A percentile compares a stretch with the other conserved stretches of the same genome.
phyloP scores from a whole-genome alignment of 768 basidiomycete species.

The Suillus brevipes region DNA sequence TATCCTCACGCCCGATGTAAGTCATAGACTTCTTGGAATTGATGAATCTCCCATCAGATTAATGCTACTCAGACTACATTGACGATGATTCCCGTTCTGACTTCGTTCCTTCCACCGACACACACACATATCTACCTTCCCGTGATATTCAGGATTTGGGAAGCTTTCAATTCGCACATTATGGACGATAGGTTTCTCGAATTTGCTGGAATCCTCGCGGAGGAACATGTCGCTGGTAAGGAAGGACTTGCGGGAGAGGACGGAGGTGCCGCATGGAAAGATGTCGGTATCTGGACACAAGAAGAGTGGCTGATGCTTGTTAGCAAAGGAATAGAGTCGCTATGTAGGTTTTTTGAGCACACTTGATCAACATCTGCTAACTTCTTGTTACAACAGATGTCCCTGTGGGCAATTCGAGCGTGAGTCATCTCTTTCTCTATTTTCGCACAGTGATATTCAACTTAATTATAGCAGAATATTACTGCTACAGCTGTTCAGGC shows the following conservation, averaged over 20 bases:
- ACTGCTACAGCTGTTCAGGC: conserved; percentile 70
- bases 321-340: conserved; percentile 77
- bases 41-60: conserved; percentile 9
- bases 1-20: conserved; percentile 66
- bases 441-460: background rate
- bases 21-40: conserved; percentile 22
- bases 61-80: conserved; percentile 52
- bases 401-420: conserved; percentile 66
- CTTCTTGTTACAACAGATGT: conserved; percentile 15
- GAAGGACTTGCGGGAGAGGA: conserved; percentile 53
- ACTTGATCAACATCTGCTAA: conserved; percentile 11
- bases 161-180: conserved; percentile 71
- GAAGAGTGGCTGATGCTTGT: conserved; percentile 82
- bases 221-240: conserved; percentile 67
- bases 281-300: conserved; percentile 88
- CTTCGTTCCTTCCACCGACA: conserved; percentile 74
- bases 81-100: conserved; percentile 72
- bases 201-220: conserved; percentile 65
- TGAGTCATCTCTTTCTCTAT: conserved; percentile 29
- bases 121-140: conserved; percentile 70
- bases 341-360: conserved; percentile 50
- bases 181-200: conserved; percentile 78
- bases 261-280: conserved; percentile 66
- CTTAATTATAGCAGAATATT: conserved; percentile 45
- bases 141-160: conserved; percentile 72